Percentiles rank a stretch among this genome's conserved stretches.
These are phyloP conservation scores for Ploettnerulaceae sp. DNA, from an alignment of 2,329 filamentous ascomycete genomes.

Conservation along the genomic window DNA sequence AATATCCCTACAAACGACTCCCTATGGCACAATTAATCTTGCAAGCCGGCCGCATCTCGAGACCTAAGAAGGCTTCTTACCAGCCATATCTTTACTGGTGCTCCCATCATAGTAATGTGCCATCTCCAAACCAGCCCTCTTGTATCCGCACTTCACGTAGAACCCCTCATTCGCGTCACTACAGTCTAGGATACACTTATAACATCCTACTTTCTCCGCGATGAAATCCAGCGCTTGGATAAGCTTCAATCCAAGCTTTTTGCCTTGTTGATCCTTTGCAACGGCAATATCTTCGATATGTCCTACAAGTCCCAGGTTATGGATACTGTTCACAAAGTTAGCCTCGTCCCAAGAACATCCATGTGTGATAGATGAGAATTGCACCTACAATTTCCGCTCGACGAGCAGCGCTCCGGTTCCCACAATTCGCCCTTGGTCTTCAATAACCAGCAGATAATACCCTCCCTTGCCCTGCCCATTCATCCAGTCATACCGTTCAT, in stretches of 20 bases:
- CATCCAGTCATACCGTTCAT: constrained; percentile 80
- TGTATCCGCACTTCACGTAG: constrained; percentile 96
- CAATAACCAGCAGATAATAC: constrained; percentile 82
- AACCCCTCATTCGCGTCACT: constrained; percentile 95
- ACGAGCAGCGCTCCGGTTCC: constrained; percentile 86
- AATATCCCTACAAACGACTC: constrained; percentile 2
- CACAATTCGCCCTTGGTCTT: constrained; percentile 67
- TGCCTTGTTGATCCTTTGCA: constrained; percentile 90
- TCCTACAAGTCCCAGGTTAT: constrained; percentile 75
- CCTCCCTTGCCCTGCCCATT: constrained; percentile 55
- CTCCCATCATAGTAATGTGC: constrained; percentile 70
- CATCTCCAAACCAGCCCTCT: constrained; percentile 89
- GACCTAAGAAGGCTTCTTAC: constrained; percentile 8
- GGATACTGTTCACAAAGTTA: constrained; percentile 53
- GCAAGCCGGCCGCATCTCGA: background rate
- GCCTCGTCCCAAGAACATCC: background rate
- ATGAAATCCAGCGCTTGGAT: constrained; percentile 92
- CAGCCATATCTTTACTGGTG: constrained; percentile 8
- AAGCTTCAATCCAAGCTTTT: constrained; percentile 87
- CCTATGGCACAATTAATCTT: constrained; percentile 6
- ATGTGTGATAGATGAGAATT: background rate
- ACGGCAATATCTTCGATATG: constrained; percentile 99
- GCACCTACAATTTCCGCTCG: constrained; percentile 82
- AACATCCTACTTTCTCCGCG: constrained; percentile 84
- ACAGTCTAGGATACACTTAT: constrained; percentile 96